Evolutionary conservation across 2,329 filamentous ascomycete species (phyloP), one percentile per base, ranked within the genome.

Genomic region (Coniochaeta sp.): DNA sequence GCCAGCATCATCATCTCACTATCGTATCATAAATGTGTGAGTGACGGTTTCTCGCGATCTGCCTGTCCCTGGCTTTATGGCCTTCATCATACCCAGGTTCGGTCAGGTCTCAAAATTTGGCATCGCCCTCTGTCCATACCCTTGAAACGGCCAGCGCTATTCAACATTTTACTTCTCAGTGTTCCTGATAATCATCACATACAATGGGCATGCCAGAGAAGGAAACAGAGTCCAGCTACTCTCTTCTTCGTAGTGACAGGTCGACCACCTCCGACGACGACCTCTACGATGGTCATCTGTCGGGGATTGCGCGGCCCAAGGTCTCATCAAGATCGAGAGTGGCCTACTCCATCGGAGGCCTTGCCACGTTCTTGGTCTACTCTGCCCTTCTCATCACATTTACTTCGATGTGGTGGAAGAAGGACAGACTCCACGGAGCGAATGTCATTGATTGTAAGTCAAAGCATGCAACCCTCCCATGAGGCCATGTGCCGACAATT

Each of bases 361-460:
- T 60, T 16, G 7, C 65, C 9, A 24, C 34, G 17, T 61, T 65
- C 16, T 26, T 62, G 36, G 62, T 54, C 24, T 66, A 66, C 30
- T 66, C 65, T 19, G 55, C 54, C 12, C 24, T 60, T 32, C 63
- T 66, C 19, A 22, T 66, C 8, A 57, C 62, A 16, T 40, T 61
- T 8, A 62, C 65, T 17, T 66, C 60, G n/a, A 50, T 62, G 19
- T 66, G 63, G 61, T 60, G 64, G 50, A 63, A 61, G 58, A 66
- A 62, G 22, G 62, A 66, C 42, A 60, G 61, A 16, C 30, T 65
- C 22, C 64, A 64, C n/a, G 65, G 63, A 17, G 64, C 63, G 22
- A 65, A 66, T 60, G 64, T 65, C 14, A 65, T 66, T 30, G 61
- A 65, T n/a, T 60, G 65, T 66, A 59, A 61, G 54, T 65, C 52